Conservation (phyloP, 1,284 basidiomycete species). For the Blastosporella zonata region DNA sequence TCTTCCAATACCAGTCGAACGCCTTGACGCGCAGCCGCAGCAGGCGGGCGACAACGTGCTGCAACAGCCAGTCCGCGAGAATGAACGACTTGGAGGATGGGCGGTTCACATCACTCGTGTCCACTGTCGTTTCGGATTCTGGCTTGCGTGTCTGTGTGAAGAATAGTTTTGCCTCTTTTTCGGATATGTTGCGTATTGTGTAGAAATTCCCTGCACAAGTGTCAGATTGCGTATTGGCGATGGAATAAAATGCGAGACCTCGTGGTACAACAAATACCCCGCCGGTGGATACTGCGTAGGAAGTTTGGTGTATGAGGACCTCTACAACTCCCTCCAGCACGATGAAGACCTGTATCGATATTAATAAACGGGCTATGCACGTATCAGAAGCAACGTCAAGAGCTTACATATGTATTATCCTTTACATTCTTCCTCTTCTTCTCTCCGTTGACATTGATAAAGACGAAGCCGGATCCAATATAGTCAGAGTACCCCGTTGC, state of each 20-base stretch:
- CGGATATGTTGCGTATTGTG: slow-evolving; percentile 83
- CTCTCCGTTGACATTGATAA: slow-evolving; percentile 71
- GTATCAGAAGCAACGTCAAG: slow-evolving; percentile 18
- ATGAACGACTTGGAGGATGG: slow-evolving; percentile 18
- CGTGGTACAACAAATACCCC: slow-evolving; percentile 90
- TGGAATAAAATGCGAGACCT: slow-evolving; percentile 46
- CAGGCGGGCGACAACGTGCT: slow-evolving; percentile 12
- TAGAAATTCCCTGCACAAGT: slow-evolving; percentile 77
- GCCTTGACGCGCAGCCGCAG: slow-evolving; percentile 11
- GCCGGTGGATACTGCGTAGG: slow-evolving; percentile 76
- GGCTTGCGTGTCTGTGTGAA: slow-evolving; percentile 88
- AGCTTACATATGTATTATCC: slow-evolving; percentile 95
- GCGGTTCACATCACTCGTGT: slow-evolving; percentile 7
- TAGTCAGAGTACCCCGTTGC: slow-evolving; percentile 93
- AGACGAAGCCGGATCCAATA: slow-evolving; percentile 86
- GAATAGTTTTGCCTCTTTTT: slow-evolving; percentile 81
- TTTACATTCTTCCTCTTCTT: slow-evolving; percentile 90
- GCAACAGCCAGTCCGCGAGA: slow-evolving; percentile 21
- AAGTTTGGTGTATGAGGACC: slow-evolving; percentile 78
- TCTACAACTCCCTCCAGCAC: slow-evolving; percentile 86
- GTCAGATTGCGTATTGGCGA: neutral
- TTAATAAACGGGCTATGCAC: neutral
- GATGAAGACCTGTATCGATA: slow-evolving; percentile 72
- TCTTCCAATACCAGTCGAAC: slow-evolving; percentile 18
- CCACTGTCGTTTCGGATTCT: slow-evolving; percentile 20